These are phyloP conservation scores for Claviceps maximensis DNA, from an alignment of 2,329 filamentous ascomycete genomes.

Conservation along the genomic window DNA sequence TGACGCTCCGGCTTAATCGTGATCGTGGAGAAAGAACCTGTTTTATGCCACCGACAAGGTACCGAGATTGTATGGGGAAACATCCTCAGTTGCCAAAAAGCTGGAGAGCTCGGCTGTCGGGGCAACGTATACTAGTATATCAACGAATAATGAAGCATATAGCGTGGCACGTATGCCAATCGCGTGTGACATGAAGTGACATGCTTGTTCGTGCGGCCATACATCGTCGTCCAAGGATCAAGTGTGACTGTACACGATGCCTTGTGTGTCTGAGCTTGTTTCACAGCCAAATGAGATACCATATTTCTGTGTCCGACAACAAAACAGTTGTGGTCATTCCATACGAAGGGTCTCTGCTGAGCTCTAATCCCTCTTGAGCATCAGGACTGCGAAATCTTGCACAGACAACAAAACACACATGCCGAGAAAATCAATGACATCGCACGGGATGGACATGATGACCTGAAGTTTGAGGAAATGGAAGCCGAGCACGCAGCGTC, in stretches of 20 bases:
- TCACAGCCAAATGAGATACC: not conserved
- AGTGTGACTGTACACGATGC: not conserved
- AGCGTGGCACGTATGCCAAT: not conserved
- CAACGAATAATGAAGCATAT: slow-evolving; percentile 7
- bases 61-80: slow-evolving; percentile 65
- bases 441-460: not conserved
- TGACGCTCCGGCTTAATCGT: slow-evolving; percentile 99
- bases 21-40: slow-evolving; percentile 43
- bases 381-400: not conserved
- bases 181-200: not conserved
- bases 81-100: slow-evolving; percentile 49
- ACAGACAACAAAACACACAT: not conserved
- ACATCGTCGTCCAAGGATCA: not conserved
- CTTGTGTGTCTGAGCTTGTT: not conserved
- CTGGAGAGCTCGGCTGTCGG: slow-evolving; percentile 38
- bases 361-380: not conserved
- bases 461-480: not conserved
- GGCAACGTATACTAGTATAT: slow-evolving; percentile 22
- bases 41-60: slow-evolving; percentile 72
- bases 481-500: not conserved
- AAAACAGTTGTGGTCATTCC: not conserved
- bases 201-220: not conserved
- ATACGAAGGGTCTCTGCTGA: not conserved
- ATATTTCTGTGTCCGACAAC: not conserved
- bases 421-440: not conserved